phyloP scores from a whole-genome alignment of 805 yeast species.

The Pichia heedii region DNA sequence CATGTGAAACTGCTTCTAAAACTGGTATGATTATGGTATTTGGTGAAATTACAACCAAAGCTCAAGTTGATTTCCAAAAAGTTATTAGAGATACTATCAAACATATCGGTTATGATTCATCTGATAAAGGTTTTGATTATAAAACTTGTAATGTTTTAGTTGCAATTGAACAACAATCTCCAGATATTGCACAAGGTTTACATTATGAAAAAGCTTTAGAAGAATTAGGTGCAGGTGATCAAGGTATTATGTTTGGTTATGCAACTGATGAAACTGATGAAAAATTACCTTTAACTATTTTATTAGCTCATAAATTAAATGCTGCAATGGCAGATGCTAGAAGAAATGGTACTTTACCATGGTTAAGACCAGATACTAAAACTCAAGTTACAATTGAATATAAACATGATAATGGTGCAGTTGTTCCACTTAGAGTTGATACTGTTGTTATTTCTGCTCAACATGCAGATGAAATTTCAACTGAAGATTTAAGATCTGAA shows the following conservation, averaged over 20 bases:
- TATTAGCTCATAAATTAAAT: conserved; percentile 93
- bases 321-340: conserved; percentile 95
- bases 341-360: conserved; percentile 86
- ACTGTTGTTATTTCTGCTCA: conserved; percentile 96
- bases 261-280: conserved; percentile 99
- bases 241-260: conserved; percentile 99
- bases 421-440: conserved; percentile 92
- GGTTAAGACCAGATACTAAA: conserved; percentile 99
- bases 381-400: conserved; percentile 99
- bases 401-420: conserved; percentile 89
- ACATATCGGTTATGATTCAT: conserved; percentile 94
- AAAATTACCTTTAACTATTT: conserved; percentile 88
- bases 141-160: conserved; percentile 98
- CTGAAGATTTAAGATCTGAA: conserved; percentile 82
- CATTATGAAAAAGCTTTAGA: conserved; percentile 93
- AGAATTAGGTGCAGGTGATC: conserved; percentile 99
- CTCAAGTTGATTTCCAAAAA: conserved; percentile 92
- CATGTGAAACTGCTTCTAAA: conserved; percentile 98
- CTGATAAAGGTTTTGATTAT: conserved; percentile 97
- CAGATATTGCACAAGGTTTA: conserved; percentile 98
- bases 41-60: conserved; percentile 98
- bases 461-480: conserved; percentile 92
- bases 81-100: conserved; percentile 96
- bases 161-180: conserved; percentile 98
- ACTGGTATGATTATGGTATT: conserved; percentile 99